A percentile compares a stretch with the other conserved stretches of the same genome.
Evolutionary conservation across 2,329 filamentous ascomycete genomes (phyloP).

Genomic region (Fusarium foetens): DNA sequence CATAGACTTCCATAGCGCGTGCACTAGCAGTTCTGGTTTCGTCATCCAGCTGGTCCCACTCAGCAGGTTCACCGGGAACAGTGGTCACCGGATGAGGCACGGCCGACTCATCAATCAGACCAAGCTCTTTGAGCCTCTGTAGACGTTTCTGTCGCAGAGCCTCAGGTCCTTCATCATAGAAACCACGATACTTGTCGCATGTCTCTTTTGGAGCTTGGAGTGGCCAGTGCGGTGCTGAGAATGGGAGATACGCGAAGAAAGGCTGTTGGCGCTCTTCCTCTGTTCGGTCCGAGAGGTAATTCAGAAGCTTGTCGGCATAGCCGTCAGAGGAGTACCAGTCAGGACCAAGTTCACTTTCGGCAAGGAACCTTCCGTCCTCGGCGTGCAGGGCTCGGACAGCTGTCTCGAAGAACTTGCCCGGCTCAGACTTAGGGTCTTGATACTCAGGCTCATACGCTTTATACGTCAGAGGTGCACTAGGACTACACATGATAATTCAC

Average conservation of each 20-base stretch:
- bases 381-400: not conserved
- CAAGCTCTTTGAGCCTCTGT: not conserved
- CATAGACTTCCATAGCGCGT: not conserved
- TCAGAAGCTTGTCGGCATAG: not conserved
- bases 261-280: not conserved
- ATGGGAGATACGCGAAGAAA: slow-evolving; percentile 2
- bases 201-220: not conserved
- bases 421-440: not conserved
- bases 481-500: too few relatives aligned
- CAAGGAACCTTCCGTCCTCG: not conserved
- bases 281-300: not conserved
- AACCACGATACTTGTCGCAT: not conserved
- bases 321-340: not conserved
- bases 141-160: not conserved
- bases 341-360: not conserved
- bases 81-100: not conserved
- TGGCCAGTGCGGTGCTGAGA: not conserved
- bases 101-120: not conserved
- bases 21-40: not conserved
- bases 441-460: slow-evolving; percentile 34
- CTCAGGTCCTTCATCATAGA: not conserved
- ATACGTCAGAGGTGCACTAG: not conserved
- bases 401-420: not conserved
- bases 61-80: not conserved
- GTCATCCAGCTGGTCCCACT: not conserved